These are phyloP conservation scores for Phytopythium ostracodes DNA, from an alignment of 352 stramenopile species.

Conservation along the genomic window DNA sequence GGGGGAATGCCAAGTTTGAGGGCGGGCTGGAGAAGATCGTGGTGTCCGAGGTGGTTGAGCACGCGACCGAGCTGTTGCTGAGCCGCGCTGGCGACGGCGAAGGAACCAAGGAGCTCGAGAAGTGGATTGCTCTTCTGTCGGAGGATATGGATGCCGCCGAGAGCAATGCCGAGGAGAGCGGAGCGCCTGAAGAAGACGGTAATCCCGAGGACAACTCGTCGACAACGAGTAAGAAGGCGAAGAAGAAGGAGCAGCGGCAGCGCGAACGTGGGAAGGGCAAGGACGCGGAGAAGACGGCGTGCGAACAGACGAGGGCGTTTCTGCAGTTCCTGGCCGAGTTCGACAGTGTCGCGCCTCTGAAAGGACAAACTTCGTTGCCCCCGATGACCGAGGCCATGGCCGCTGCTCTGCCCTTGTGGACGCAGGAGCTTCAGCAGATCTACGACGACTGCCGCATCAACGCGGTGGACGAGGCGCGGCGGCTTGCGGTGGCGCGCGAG, in stretches of 20 bases:
- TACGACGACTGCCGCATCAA: conserved; percentile 41
- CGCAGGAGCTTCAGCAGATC: conserved; percentile 32
- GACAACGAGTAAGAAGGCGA: conserved; percentile 16
- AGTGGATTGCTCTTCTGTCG: conserved; percentile 39
- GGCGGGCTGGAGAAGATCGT: conserved; percentile 34
- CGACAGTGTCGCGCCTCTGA: conserved; percentile 10
- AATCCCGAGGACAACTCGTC: conserved; percentile 8
- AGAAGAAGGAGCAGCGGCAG: conserved; percentile 23
- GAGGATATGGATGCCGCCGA: conserved; percentile 14
- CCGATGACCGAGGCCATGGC: conserved; percentile 6
- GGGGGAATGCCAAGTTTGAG: conserved; percentile 17
- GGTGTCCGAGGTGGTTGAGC: conserved; percentile 54
- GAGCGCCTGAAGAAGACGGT: conserved; percentile 8
- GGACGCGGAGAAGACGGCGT: conserved; percentile 22
- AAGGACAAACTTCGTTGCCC: conserved; percentile 2
- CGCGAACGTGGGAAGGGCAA: conserved; percentile 24
- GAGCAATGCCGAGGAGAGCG: background rate
- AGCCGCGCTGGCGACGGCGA: conserved; percentile 34
- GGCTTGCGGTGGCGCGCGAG: conserved; percentile 31
- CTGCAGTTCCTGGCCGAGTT: conserved; percentile 39
- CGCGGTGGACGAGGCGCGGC: conserved; percentile 36
- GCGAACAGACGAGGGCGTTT: conserved; percentile 43
- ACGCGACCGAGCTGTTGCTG: conserved; percentile 61
- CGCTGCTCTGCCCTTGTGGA: conserved; percentile 13
- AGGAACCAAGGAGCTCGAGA: conserved; percentile 22